A percentile compares a stretch with the other conserved stretches of the same genome.
Conservation (phyloP, 2,329 filamentous ascomycete genomes). For the Coniochaeta ligniaria region DNA sequence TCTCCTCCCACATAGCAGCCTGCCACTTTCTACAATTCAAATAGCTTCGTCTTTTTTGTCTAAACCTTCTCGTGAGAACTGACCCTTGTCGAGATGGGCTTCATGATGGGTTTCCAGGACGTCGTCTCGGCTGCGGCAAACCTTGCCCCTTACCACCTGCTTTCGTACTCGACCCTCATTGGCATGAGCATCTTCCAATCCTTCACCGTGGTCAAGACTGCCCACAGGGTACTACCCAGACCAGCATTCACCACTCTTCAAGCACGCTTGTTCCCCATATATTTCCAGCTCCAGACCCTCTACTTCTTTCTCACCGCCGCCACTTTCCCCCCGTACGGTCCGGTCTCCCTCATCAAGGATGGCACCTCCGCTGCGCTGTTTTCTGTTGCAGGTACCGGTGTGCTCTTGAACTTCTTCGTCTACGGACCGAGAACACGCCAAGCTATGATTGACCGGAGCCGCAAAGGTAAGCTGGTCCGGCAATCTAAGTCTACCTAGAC, state of each 20-base stretch:
- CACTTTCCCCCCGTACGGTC: constrained; percentile 25
- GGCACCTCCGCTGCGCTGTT: constrained; percentile 27
- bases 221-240: constrained; percentile 22
- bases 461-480: constrained; percentile 20
- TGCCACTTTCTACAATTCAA: no score
- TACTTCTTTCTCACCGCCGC: constrained; percentile 24
- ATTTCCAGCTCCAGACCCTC: constrained; percentile 27
- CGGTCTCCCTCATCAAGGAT: constrained; percentile 17
- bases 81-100: no score
- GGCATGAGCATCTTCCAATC: constrained; percentile 32
- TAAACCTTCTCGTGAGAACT: not conserved
- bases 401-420: constrained; percentile 23
- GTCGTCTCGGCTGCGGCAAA: not conserved
- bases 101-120: not conserved
- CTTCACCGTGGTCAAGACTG: constrained; percentile 28
- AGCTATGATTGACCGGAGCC: constrained; percentile 22
- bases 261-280: constrained; percentile 31
- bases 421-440: constrained; percentile 28
- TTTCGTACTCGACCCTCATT: constrained; percentile 30
- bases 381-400: constrained; percentile 20
- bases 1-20: no score
- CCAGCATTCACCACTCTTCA: constrained; percentile 29
- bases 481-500: not conserved
- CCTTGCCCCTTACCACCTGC: constrained; percentile 27
- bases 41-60: not conserved